phyloP scores from a whole-genome alignment of 257 asterid genomes.

The Craterostigma plantagineum region DNA sequence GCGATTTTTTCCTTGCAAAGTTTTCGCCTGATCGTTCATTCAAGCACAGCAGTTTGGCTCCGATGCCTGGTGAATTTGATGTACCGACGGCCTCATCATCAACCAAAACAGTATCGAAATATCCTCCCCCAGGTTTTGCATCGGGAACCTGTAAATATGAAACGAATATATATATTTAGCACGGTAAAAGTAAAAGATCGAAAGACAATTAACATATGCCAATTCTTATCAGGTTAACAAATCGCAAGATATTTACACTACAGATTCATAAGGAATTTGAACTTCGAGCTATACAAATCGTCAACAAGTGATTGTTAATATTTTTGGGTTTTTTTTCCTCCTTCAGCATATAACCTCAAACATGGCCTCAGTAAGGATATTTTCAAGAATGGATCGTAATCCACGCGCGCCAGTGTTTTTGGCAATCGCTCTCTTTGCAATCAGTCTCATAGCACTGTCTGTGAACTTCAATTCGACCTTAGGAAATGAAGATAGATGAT shows the following conservation, averaged over 20 bases:
- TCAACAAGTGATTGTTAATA: too few species aligned
- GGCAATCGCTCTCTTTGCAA: conserved; percentile 66
- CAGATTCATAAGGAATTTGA: too few species aligned
- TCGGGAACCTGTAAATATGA: conserved; percentile 50
- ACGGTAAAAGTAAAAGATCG: too few species aligned
- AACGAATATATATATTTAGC: not conserved
- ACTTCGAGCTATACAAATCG: too few species aligned
- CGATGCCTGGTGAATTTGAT: conserved; percentile 44
- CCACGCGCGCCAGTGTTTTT: conserved; percentile 92
- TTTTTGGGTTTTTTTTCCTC: conserved; percentile 1
- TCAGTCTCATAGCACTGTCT: conserved; percentile 42
- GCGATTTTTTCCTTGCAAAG: conserved; percentile 10
- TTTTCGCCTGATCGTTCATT: conserved; percentile 13
- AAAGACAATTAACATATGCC: not conserved
- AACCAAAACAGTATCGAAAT: conserved; percentile 47
- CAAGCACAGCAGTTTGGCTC: conserved; percentile 51
- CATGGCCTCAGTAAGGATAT: conserved; percentile 79
- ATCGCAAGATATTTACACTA: too few species aligned
- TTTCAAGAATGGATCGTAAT: conserved; percentile 76
- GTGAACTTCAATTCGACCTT: conserved; percentile 61
- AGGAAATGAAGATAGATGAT: too few species aligned
- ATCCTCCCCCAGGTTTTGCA: conserved; percentile 28
- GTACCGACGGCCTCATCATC: conserved; percentile 86
- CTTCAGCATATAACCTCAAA: conserved; percentile 51
- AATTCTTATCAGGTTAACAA: too few species aligned